These are phyloP conservation scores for Petunia secreta DNA, from an alignment of 257 asterid genomes.

Conservation along the genomic window DNA sequence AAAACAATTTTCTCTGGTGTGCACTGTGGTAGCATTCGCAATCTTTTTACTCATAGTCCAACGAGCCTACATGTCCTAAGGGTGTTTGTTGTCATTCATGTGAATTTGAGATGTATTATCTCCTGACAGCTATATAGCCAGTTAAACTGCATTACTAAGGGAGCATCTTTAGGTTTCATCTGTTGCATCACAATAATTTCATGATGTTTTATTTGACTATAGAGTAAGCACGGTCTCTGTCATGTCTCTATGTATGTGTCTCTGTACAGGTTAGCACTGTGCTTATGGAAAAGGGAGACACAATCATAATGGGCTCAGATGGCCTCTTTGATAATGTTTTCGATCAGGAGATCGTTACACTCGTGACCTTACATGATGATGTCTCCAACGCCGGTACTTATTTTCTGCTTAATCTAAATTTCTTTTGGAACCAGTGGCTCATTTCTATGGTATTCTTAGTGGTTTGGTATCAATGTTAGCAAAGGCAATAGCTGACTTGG, in stretches of 20 bases:
- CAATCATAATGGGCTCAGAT: slow-evolving; percentile 74
- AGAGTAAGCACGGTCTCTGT: neutral
- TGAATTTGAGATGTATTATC: no score
- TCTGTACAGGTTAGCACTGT: slow-evolving; percentile 61
- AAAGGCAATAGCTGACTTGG: slow-evolving; percentile 78
- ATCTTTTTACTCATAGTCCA: no score
- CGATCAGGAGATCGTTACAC: slow-evolving; percentile 62
- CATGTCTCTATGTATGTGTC: neutral
- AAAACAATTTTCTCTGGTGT: no score
- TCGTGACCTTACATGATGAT: slow-evolving; percentile 41
- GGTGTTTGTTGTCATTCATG: no score
- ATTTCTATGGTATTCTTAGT: slow-evolving; percentile 24
- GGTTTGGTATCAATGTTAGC: slow-evolving; percentile 52
- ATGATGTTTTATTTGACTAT: slow-evolving; percentile 1
- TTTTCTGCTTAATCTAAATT: slow-evolving; percentile 16
- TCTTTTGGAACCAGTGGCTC: slow-evolving; percentile 15
- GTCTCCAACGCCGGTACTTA: slow-evolving; percentile 63
- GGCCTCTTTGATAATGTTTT: slow-evolving; percentile 85
- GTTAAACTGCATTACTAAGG: no score
- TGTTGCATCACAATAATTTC: neutral
- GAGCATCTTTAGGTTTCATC: neutral
- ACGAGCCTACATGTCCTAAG: no score
- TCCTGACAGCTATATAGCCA: no score
- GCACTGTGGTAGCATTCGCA: no score
- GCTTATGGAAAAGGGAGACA: slow-evolving; percentile 72